phyloP scores from a whole-genome alignment of 148 eudicot species.

The Gaultheria prostrata region DNA sequence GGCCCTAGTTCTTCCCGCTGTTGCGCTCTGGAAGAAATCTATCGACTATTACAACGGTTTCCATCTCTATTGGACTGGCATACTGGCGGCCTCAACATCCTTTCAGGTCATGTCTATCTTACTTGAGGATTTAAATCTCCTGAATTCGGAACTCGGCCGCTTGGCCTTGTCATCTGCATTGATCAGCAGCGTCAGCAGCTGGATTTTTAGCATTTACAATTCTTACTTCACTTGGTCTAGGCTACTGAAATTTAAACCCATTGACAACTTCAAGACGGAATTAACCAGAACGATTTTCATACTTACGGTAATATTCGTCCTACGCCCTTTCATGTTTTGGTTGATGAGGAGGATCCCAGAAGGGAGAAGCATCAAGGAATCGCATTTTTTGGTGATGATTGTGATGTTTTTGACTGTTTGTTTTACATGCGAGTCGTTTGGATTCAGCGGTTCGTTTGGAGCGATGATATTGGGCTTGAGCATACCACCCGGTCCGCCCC shows the following conservation, averaged over 20 bases:
- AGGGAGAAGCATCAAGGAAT: neutral
- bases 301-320: neutral
- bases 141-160: constrained; percentile 1
- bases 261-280: neutral
- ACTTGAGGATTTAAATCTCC: constrained; percentile 5
- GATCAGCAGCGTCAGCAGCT: neutral
- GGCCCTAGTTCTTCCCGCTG: neutral
- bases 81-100: neutral
- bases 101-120: constrained; percentile 3
- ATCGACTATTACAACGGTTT: fast-evolving
- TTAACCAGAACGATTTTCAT: neutral
- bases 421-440: neutral
- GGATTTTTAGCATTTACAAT: neutral
- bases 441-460: neutral
- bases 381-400: neutral
- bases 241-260: fast-evolving
- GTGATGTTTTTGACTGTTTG: neutral
- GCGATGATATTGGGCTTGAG: neutral
- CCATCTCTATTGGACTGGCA: neutral
- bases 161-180: neutral
- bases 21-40: neutral
- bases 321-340: constrained; percentile 1
- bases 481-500: constrained; percentile 3
- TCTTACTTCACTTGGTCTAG: neutral
- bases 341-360: constrained; percentile 5